These are phyloP conservation scores for Fusarium compactum DNA, from an alignment of 2,329 filamentous ascomycete genomes.

Conservation along the genomic window DNA sequence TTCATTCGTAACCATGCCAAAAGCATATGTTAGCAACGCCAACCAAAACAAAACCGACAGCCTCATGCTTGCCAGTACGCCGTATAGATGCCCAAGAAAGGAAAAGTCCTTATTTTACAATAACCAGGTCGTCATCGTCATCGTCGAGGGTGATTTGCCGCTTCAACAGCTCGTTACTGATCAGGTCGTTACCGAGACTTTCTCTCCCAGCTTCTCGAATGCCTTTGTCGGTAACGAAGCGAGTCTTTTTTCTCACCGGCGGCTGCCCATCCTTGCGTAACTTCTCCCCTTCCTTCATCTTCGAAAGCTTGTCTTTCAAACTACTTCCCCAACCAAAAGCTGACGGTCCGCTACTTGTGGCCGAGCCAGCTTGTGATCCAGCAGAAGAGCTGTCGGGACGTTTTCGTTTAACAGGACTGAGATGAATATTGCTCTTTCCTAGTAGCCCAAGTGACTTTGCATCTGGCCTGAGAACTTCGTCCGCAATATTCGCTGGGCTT, in stretches of 20 bases:
- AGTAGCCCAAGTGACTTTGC: constrained; percentile 54
- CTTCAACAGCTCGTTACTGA: constrained; percentile 65
- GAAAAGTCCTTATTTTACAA: constrained; percentile 51
- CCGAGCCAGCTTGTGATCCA: constrained; percentile 56
- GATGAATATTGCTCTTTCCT: constrained; percentile 60
- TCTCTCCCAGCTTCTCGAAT: constrained; percentile 82
- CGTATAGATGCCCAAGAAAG: constrained; percentile 21
- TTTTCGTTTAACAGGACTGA: constrained; percentile 73
- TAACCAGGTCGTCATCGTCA: constrained; percentile 66
- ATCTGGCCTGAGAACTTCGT: constrained; percentile 55
- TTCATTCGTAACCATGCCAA: constrained; percentile 44
- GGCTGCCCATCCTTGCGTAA: constrained; percentile 52
- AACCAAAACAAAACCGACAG: constrained; percentile 19
- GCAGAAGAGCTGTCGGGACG: constrained; percentile 57
- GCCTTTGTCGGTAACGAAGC: constrained; percentile 82
- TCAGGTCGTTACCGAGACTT: constrained; percentile 69
- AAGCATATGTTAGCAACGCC: constrained; percentile 39
- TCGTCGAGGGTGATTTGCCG: constrained; percentile 55
- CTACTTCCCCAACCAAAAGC: constrained; percentile 69
- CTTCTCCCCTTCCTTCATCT: constrained; percentile 72
- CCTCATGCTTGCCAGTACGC: constrained; percentile 39
- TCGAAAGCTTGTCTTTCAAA: constrained; percentile 67
- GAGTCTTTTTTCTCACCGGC: constrained; percentile 77
- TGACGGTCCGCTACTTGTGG: constrained; percentile 43
- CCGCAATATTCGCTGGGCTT: constrained; percentile 35